Evolutionary conservation across 371 early-diverging fungal species (phyloP), one percentile per base, ranked within the genome.

Genomic region (Mortierella sp.): DNA sequence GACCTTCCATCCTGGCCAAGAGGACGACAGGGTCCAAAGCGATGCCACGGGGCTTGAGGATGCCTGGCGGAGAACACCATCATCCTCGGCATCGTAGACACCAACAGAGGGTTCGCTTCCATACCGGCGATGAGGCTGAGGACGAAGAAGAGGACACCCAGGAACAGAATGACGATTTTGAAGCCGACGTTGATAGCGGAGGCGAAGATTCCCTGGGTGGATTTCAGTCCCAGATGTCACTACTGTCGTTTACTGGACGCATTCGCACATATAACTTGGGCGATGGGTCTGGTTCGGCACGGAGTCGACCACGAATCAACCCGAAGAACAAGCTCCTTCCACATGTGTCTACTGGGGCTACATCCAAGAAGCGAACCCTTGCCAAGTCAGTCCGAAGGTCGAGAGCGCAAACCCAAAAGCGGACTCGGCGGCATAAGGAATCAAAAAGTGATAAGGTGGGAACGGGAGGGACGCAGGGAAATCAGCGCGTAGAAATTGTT

Each of bases 211-310:
- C 57, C 14, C 60, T 59, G 6, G 62, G 49, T 1, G 65, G 28
- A 6, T 60, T 59, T n/a, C 70, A 76, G 39, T 76, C 77, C 3
- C 77, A 65, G 54, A 69, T 76, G 77, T 76, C 77, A 10, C 40
- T 76, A 9, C 28, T 76, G 49, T 56, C 77, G 10, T 68, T 76
- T 46, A 60, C 69, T 10, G 77, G 77, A 9, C 63, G 46, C 17
- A 76, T 76, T 41, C 64, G 60, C 17, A 76, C 77, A 1, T 69
- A 76, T 34, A 69, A 62, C 44, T 51, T 76, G n/a, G 77, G 77
- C 12, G 54, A 65, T 24, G 70, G 70, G 16, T 76, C 77, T 3
- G 77, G 77, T 2, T 76, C 77, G 0, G 77, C 77, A 2, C 58
- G 77, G 24, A 69, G 77, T 41, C 64, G 77, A 40, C 77, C 77